Conservation (phyloP, 441 rosid genomes). For the Populus trichocarpa region DNA sequence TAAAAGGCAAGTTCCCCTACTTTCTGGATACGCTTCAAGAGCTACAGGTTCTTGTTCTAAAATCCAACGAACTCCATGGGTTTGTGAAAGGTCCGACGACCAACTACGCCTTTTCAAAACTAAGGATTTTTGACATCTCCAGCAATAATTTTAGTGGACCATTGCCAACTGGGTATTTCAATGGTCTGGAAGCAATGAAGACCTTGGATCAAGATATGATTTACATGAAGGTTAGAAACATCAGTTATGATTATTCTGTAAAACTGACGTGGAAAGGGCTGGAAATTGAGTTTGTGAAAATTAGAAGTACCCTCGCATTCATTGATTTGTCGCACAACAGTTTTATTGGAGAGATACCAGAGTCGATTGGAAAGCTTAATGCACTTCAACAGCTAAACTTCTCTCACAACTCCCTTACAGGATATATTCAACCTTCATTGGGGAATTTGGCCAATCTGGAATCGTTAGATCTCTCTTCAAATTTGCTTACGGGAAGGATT, state of each 20-base stretch:
- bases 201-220: neutral
- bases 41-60: constrained; percentile 13
- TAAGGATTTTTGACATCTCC: constrained; percentile 19
- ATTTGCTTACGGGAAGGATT: neutral
- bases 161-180: constrained; percentile 7
- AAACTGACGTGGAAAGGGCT: neutral
- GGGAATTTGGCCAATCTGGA: neutral
- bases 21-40: neutral
- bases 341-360: neutral
- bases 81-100: neutral
- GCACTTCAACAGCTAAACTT: neutral
- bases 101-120: neutral
- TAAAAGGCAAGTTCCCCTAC: constrained; percentile 14
- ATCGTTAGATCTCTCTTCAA: constrained; percentile 5
- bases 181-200: constrained; percentile 5
- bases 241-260: neutral
- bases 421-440: neutral
- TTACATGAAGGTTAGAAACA: neutral
- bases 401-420: neutral
- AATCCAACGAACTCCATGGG: constrained; percentile 11
- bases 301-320: neutral
- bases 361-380: neutral
- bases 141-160: constrained; percentile 6
- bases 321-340: neutral
- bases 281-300: neutral